These are phyloP conservation scores for Ascochyta clinopodiicola DNA, from an alignment of 2,329 filamentous ascomycete genomes.

Conservation along the genomic window DNA sequence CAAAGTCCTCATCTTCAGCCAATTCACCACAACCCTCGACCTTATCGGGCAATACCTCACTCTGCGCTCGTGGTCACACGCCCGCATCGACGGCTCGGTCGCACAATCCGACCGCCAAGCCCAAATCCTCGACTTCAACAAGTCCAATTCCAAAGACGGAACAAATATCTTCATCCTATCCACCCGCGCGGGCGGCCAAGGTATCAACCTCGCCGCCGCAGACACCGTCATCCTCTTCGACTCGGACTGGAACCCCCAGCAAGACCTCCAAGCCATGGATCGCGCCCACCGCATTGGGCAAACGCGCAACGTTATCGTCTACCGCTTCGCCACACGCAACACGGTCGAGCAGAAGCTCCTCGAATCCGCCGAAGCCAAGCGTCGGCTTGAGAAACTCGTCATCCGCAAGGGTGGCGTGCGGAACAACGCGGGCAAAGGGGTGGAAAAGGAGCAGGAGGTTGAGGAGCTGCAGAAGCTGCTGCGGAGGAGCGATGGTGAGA, in stretches of 20 bases:
- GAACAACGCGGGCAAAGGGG: conserved; percentile 61
- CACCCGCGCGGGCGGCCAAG: conserved; percentile 90
- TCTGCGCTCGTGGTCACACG: conserved; percentile 80
- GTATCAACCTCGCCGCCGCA: conserved; percentile 90
- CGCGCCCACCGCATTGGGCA: conserved; percentile 95
- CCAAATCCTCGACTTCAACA: conserved; percentile 59
- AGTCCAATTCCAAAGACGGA: conserved; percentile 29
- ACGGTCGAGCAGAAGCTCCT: conserved; percentile 91
- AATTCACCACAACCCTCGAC: conserved; percentile 94
- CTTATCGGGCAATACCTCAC: conserved; percentile 86
- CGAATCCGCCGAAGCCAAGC: conserved; percentile 87
- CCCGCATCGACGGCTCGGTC: conserved; percentile 90
- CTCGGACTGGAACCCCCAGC: conserved; percentile 92
- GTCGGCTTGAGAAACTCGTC: conserved; percentile 89
- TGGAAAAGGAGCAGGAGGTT: conserved; percentile 53
- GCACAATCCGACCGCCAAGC: conserved; percentile 66
- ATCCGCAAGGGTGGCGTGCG: conserved; percentile 81
- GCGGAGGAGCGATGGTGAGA: conserved; percentile 71
- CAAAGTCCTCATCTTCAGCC: conserved; percentile 94
- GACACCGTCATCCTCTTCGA: conserved; percentile 95
- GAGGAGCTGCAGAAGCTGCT: conserved; percentile 57
- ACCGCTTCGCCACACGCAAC: conserved; percentile 88
- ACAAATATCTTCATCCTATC: conserved; percentile 82
- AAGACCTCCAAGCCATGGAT: conserved; percentile 95
- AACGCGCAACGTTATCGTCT: conserved; percentile 88